Evolutionary conservation across 257 asterid species (phyloP).

Genomic region (Penstemon newberryi): DNA sequence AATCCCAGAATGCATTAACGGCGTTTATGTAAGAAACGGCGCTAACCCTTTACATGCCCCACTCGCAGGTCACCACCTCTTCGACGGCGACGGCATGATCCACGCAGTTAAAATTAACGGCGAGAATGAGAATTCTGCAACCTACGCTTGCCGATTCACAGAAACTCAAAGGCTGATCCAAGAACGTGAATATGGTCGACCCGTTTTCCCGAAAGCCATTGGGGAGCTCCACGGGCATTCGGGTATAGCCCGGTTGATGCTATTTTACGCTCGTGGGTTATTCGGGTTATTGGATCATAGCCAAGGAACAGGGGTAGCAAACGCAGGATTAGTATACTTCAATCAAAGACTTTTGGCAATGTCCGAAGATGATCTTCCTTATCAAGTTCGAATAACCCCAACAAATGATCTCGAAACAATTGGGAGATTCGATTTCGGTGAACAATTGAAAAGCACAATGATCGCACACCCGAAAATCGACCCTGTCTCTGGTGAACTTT

Average conservation of each 20-base stretch:
- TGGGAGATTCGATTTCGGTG: slow-evolving; percentile 45
- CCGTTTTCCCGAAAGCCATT: slow-evolving; percentile 71
- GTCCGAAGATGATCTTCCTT: slow-evolving; percentile 79
- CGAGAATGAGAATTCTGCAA: slow-evolving; percentile 34
- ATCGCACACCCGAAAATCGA: slow-evolving; percentile 79
- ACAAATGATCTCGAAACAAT: slow-evolving; percentile 56
- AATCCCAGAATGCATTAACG: slow-evolving; percentile 50
- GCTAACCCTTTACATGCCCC: slow-evolving; percentile 74
- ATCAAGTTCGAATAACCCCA: slow-evolving; percentile 40
- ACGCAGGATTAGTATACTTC: slow-evolving; percentile 64
- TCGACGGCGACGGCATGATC: slow-evolving; percentile 83
- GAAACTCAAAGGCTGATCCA: slow-evolving; percentile 58
- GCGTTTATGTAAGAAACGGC: slow-evolving; percentile 69
- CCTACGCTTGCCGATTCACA: slow-evolving; percentile 68
- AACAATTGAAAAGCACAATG: slow-evolving; percentile 48
- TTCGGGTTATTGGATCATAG: slow-evolving; percentile 57
- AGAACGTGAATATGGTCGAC: slow-evolving; percentile 56
- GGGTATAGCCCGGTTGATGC: slow-evolving; percentile 52
- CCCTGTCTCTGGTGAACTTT: slow-evolving; percentile 53
- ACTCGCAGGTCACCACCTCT: slow-evolving; percentile 61
- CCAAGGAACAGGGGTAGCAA: slow-evolving; percentile 63
- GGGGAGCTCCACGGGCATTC: slow-evolving; percentile 73
- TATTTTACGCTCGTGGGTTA: slow-evolving; percentile 52
- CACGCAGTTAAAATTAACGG: slow-evolving; percentile 50
- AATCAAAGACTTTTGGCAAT: slow-evolving; percentile 53